Evolutionary conservation across 495 filamentous ascomycete genomes (phyloP), one percentile per base, ranked within the genome.

Genomic region (Trichoderma parareesei): DNA sequence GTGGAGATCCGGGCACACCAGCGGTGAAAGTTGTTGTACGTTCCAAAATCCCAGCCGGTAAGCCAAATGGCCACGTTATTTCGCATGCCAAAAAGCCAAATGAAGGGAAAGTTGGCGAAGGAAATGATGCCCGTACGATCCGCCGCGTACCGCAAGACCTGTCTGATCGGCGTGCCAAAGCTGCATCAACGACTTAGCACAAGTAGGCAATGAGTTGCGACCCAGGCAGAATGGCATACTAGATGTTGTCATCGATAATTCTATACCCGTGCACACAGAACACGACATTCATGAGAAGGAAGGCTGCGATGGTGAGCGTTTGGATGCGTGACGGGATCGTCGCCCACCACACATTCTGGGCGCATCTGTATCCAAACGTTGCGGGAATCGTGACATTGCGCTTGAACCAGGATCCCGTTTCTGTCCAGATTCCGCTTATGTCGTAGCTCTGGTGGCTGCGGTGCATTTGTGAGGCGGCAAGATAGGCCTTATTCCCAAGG

Each of bases 31-130:
- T 79, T 66, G 18, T 78, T 20, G 64, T 69, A 79, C 0, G 78
- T 81, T 7, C 69, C 71, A 60, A 78, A 71, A 11, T 69, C 66
- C 78, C 77, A 80, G 48, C 76, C 72, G 2, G 77, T 78, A 5
- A 79, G 53, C 70, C 70, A 76, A 9, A 80, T 66, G 10, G 80
- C 72, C 27, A 80, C 40, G 64, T 80, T 79, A 64, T 81, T 80
- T 14, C 78, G 64, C 5, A 70, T 67, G 1, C 74, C 66, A 65
- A 72, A 80, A 9, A 80, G 65, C 9, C 77, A 69, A 1, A 72
- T 37, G 13, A 79, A 69, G 43, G 76, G 72, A 11, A 74, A n/a
- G 14, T 71, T 65, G 11, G 68, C 72, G 43, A 71, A 74, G 2
- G 70, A 67, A 4, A 78, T 64, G 3, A 65, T 67, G 0, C 78